Percentiles rank a stretch among this genome's conserved stretches.
phyloP scores from a whole-genome alignment of 2,329 filamentous ascomycete species.

The Ophiobolus disseminans region DNA sequence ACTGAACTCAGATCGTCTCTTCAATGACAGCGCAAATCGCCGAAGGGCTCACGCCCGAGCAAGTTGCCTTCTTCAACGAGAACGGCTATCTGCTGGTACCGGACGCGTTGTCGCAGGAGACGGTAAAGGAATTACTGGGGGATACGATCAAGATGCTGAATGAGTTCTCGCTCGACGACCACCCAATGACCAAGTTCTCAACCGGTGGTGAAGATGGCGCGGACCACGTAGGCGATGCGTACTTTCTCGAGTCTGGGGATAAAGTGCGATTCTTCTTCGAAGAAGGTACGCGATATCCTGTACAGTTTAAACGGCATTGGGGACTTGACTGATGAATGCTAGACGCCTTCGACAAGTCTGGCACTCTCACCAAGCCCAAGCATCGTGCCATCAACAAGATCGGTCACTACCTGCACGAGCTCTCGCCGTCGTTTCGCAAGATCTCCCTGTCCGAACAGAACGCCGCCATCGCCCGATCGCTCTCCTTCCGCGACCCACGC shows the following conservation, averaged over 20 bases:
- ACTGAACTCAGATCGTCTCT: background rate
- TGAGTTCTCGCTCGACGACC: conserved; percentile 77
- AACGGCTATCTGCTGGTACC: conserved; percentile 93
- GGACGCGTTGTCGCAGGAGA: conserved; percentile 71
- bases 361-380: conserved; percentile 78
- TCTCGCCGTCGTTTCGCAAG: conserved; percentile 57
- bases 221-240: conserved; percentile 91
- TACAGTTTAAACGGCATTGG: background rate
- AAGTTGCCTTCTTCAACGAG: conserved; percentile 74
- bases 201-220: conserved; percentile 72
- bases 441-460: conserved; percentile 63
- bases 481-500: conserved; percentile 79
- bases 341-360: conserved; percentile 76
- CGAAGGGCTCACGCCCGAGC: conserved; percentile 71
- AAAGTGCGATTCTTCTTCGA: conserved; percentile 98
- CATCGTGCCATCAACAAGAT: conserved; percentile 79
- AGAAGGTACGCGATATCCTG: conserved; percentile 59
- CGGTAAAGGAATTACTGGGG: conserved; percentile 71
- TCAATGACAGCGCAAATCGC: conserved; percentile 25
- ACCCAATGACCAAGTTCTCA: conserved; percentile 93
- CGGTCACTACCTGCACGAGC: conserved; percentile 58
- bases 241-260: conserved; percentile 89
- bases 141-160: conserved; percentile 79
- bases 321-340: background rate
- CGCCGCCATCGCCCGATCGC: conserved; percentile 69